Percentiles rank a stretch among this genome's conserved stretches.
Evolutionary conservation across 305 asterid species (phyloP).

Genomic region (Fraxinus velutina): DNA sequence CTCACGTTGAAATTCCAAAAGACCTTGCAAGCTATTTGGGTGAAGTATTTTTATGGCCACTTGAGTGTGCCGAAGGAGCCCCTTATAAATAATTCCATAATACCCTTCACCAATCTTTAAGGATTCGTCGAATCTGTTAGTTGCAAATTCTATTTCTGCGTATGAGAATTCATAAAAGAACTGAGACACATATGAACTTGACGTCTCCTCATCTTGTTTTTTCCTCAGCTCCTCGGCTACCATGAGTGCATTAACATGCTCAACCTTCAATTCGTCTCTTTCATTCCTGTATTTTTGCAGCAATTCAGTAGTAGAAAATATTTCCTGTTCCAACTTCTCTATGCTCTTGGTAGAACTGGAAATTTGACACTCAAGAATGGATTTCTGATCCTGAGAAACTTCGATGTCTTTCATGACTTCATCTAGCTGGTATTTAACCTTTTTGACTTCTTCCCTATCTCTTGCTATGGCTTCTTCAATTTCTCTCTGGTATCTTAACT

Average conservation of each 20-base stretch:
- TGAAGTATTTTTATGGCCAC: slow-evolving; percentile 80
- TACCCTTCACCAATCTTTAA: slow-evolving; percentile 84
- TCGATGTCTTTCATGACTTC: slow-evolving; percentile 48
- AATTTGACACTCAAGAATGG: slow-evolving; percentile 51
- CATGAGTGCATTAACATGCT: slow-evolving; percentile 61
- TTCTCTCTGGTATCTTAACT: slow-evolving; percentile 51
- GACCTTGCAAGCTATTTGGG: slow-evolving; percentile 75
- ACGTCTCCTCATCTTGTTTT: slow-evolving; percentile 49
- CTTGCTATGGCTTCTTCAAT: slow-evolving; percentile 57
- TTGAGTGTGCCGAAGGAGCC: slow-evolving; percentile 63
- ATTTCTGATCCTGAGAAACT: slow-evolving; percentile 53
- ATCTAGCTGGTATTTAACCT: slow-evolving; percentile 43
- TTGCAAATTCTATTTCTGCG: slow-evolving; percentile 72
- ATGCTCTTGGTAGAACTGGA: slow-evolving; percentile 51
- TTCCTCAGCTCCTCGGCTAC: slow-evolving; percentile 63
- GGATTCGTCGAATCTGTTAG: slow-evolving; percentile 51
- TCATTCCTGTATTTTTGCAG: slow-evolving; percentile 74
- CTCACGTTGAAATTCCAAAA: slow-evolving; percentile 78
- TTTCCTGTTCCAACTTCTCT: slow-evolving; percentile 69
- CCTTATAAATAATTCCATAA: slow-evolving; percentile 70
- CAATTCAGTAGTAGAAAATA: slow-evolving; percentile 70
- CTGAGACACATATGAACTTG: slow-evolving; percentile 45
- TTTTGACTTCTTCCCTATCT: slow-evolving; percentile 55
- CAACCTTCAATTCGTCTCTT: slow-evolving; percentile 63
- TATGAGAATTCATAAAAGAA: slow-evolving; percentile 64